A percentile compares a stretch with the other conserved stretches of the same genome.
Evolutionary conservation across 805 yeast genomes (phyloP).

Genomic region (Wickerhamomyces pijperi): DNA sequence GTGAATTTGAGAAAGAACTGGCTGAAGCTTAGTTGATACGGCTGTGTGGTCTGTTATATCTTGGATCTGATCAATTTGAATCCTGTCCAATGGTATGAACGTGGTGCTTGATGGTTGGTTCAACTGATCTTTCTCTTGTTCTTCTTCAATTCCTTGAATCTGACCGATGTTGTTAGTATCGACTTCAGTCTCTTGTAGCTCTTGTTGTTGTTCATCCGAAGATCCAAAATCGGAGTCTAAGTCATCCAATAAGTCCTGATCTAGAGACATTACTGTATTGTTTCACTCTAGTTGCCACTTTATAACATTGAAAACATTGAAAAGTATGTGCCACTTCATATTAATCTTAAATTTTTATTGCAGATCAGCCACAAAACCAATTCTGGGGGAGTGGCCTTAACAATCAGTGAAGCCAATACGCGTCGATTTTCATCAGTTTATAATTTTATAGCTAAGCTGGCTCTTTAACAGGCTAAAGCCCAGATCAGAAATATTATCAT

Average conservation of each 20-base stretch:
- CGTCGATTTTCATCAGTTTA: no score
- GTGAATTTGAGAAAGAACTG: slow-evolving; percentile 10
- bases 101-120: slow-evolving; percentile 9
- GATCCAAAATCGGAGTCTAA: slow-evolving; percentile 21
- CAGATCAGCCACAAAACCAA: no score
- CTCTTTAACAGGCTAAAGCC: no score
- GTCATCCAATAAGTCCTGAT: slow-evolving; percentile 21
- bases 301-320: no score
- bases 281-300: background rate
- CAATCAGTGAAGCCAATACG: no score
- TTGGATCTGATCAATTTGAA: slow-evolving; percentile 5
- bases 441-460: no score
- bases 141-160: background rate
- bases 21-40: slow-evolving; percentile 7
- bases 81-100: slow-evolving; percentile 4
- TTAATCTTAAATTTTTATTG: no score
- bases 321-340: no score
- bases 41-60: slow-evolving; percentile 9
- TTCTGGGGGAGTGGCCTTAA: no score
- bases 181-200: slow-evolving; percentile 2
- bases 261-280: slow-evolving; percentile 8
- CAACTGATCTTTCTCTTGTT: no score
- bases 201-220: slow-evolving; percentile 4
- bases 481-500: no score
- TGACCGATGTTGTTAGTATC: slow-evolving; percentile 2